A percentile compares a stretch with the other conserved stretches of the same genome.
phyloP scores from a whole-genome alignment of 495 filamentous ascomycete genomes.

The Penicillium riverlandense region DNA sequence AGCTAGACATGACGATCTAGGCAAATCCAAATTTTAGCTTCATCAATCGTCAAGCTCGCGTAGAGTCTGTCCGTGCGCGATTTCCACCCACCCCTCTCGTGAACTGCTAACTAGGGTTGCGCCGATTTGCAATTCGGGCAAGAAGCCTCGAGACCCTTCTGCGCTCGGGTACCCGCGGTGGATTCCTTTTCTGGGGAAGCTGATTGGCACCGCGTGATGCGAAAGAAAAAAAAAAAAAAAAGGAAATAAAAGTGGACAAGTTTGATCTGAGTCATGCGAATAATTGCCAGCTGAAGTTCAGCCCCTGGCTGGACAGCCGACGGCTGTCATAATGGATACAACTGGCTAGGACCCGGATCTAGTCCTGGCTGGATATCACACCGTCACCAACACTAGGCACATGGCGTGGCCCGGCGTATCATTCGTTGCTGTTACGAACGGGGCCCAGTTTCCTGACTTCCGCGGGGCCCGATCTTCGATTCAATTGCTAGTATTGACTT shows the following conservation, averaged over 20 bases:
- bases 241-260: background rate
- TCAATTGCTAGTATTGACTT: too few species aligned
- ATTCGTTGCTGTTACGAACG: background rate
- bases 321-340: constrained; percentile 8
- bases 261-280: constrained; percentile 1
- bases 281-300: too few species aligned
- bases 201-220: constrained; percentile 1
- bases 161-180: constrained; percentile 8
- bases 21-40: constrained; percentile 10
- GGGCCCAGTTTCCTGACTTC: constrained; percentile 9
- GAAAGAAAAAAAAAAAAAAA: background rate
- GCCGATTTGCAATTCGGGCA: constrained; percentile 8
- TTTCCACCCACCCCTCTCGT: background rate
- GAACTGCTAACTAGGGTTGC: constrained; percentile 4
- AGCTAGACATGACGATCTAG: constrained; percentile 15
- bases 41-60: constrained; percentile 13
- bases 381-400: constrained; percentile 7
- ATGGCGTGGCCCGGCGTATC: constrained; percentile 14
- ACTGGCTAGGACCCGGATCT: constrained; percentile 15
- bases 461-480: background rate
- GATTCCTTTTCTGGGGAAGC: background rate
- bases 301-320: background rate
- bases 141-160: constrained; percentile 10
- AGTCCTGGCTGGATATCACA: constrained; percentile 12
- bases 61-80: constrained; percentile 13